A percentile compares a stretch with the other conserved stretches of the same genome.
These are phyloP conservation scores for Phytophthora crassamura DNA, from an alignment of 352 stramenopile genomes.

Conservation along the genomic window DNA sequence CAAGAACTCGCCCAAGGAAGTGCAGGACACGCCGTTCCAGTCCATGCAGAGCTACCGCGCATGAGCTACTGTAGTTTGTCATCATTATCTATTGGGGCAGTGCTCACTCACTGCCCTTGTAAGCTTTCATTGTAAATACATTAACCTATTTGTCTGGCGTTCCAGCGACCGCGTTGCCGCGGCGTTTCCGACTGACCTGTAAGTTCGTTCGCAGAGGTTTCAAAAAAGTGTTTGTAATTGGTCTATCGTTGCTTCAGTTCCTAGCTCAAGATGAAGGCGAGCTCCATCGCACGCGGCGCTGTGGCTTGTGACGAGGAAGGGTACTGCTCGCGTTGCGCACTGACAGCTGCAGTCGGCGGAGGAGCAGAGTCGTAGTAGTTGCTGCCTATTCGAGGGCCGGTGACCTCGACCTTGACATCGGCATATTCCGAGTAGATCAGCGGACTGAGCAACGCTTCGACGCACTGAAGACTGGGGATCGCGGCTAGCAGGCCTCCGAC, in stretches of 20 bases:
- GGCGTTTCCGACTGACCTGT: constrained; percentile 1
- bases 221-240: constrained; percentile 25
- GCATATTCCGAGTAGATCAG: constrained; percentile 10
- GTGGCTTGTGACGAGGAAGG: constrained; percentile 1
- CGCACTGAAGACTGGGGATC: constrained; percentile 27
- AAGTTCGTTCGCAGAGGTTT: constrained; percentile 2
- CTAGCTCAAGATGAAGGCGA: constrained; percentile 44
- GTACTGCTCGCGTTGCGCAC: constrained; percentile 9
- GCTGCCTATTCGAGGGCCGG: constrained; percentile 8
- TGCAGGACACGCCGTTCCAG: constrained; percentile 41
- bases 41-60: constrained; percentile 30
- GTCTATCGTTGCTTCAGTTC: not conserved
- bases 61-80: constrained; percentile 18
- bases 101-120: constrained; percentile 12
- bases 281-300: constrained; percentile 31
- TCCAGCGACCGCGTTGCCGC: constrained; percentile 10
- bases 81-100: constrained; percentile 37
- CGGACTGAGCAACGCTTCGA: constrained; percentile 31
- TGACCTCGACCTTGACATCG: constrained; percentile 10
- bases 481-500: constrained; percentile 23
- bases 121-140: constrained; percentile 39
- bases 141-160: constrained; percentile 23
- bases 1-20: constrained; percentile 42
- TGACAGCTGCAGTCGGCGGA: constrained; percentile 7
- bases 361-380: constrained; percentile 18